Evolutionary conservation across 2,329 filamentous ascomycete genomes (phyloP).

Genomic region (Aureobasidium sp.): DNA sequence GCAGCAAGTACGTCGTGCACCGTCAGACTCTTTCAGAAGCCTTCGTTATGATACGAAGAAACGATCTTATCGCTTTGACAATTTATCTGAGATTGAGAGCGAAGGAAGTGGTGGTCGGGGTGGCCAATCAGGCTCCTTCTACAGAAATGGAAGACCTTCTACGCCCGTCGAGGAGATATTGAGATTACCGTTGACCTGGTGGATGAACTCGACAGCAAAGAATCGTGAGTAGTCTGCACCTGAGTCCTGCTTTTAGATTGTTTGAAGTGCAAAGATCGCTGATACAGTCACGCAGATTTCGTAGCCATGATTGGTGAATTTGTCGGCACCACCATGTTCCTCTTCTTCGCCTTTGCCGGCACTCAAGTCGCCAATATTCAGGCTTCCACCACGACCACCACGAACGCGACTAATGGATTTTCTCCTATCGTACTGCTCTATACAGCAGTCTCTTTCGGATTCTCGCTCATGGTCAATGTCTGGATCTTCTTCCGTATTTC

Average conservation of each 20-base stretch:
- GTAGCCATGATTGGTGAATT: constrained; percentile 39
- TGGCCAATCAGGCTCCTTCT: not conserved
- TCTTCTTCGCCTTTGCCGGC: constrained; percentile 43
- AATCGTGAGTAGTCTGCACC: not conserved
- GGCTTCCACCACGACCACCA: constrained; percentile 20
- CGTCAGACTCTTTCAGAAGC: not conserved
- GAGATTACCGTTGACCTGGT: constrained; percentile 12
- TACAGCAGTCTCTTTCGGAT: constrained; percentile 16
- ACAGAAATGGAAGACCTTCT: not conserved
- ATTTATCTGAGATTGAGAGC: constrained; percentile 4
- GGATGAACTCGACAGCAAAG: constrained; percentile 15
- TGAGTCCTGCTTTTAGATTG: too few species aligned
- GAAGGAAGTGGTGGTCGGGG: not conserved
- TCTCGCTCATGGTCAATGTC: constrained; percentile 18
- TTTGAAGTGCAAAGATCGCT: not conserved
- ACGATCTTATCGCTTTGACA: constrained; percentile 1
- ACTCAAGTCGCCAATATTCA: constrained; percentile 44
- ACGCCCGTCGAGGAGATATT: constrained; percentile 4
- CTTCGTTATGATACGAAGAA: not conserved
- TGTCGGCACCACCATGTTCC: constrained; percentile 45
- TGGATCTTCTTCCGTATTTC: constrained; percentile 19
- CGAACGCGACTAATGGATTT: constrained; percentile 9
- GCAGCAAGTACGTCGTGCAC: not conserved
- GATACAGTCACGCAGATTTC: not conserved
- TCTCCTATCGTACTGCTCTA: constrained; percentile 15